A percentile compares a stretch with the other conserved stretches of the same genome.
Evolutionary conservation across 2,329 filamentous ascomycete species (phyloP).

Genomic region (Paraconiothyrium brasiliense): DNA sequence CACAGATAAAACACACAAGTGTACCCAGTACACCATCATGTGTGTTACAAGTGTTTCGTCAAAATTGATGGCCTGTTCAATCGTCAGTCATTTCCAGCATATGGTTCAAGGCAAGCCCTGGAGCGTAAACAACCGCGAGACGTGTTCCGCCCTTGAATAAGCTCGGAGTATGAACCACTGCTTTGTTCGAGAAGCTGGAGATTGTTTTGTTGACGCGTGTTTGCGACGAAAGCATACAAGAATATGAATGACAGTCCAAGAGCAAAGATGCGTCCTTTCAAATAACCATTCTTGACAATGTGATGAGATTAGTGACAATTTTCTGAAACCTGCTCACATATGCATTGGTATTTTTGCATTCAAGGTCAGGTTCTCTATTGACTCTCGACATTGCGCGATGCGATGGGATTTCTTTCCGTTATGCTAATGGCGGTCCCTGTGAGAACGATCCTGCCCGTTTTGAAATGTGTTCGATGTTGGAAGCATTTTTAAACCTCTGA

Average conservation of each 20-base stretch:
- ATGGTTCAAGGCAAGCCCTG: background rate
- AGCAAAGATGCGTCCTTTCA: no score
- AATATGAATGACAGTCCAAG: background rate
- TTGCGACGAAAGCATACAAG: background rate
- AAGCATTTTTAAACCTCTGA: no score
- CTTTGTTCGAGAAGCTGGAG: background rate
- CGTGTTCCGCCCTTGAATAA: background rate
- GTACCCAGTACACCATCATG: constrained; percentile 3
- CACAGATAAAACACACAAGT: constrained; percentile 22
- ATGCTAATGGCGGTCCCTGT: no score
- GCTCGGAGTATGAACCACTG: background rate
- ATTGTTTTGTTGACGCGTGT: background rate
- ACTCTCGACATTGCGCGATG: no score
- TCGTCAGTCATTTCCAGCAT: background rate
- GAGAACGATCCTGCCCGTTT: no score
- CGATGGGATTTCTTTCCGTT: no score
- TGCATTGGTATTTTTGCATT: no score
- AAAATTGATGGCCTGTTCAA: background rate
- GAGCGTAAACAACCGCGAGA: background rate
- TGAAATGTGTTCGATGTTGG: no score
- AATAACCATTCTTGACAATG: no score
- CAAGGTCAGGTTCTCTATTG: no score
- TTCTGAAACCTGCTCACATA: no score
- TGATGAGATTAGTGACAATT: no score
- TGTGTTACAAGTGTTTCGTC: background rate